Percentiles rank a stretch among this genome's conserved stretches.
Evolutionary conservation across 2,329 filamentous ascomycete species (phyloP).

Genomic region (Bimuria novae-zelandiae): DNA sequence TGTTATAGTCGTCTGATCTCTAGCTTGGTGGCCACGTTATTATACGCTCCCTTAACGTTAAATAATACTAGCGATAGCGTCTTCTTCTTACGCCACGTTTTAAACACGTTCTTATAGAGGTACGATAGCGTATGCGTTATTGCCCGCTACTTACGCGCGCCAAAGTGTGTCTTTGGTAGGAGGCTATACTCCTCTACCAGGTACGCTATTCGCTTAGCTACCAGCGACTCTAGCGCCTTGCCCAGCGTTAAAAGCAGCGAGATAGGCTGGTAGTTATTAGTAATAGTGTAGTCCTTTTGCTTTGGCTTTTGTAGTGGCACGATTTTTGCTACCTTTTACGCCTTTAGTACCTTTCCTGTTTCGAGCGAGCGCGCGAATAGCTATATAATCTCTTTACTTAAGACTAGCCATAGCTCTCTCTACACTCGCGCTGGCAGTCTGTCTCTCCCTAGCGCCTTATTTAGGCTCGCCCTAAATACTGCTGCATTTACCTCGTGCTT

Average conservation of each 20-base stretch:
- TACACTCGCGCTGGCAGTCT: conserved; percentile 20
- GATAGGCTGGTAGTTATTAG: conserved; percentile 33
- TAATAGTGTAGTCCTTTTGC: too few species aligned
- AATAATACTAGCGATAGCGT: conserved; percentile 46
- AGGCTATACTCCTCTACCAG: conserved; percentile 30
- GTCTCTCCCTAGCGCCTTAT: conserved; percentile 16
- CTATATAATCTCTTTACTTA: conserved; percentile 20
- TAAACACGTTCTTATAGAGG: conserved; percentile 18
- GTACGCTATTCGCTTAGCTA: conserved; percentile 31
- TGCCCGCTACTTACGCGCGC: conserved; percentile 43
- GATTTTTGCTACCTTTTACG: too few species aligned
- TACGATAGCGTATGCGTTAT: conserved; percentile 39
- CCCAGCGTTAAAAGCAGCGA: conserved; percentile 32
- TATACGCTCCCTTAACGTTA: conserved; percentile 50
- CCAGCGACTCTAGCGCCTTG: conserved; percentile 27
- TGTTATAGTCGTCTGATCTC: conserved; percentile 40
- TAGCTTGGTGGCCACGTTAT: conserved; percentile 44
- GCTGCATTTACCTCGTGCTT: conserved; percentile 18
- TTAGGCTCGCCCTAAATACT: conserved; percentile 18
- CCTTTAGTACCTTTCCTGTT: conserved; percentile 19
- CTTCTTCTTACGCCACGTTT: conserved; percentile 22
- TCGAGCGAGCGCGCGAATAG: conserved; percentile 23
- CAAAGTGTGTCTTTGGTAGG: conserved; percentile 46
- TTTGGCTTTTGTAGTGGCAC: too few species aligned
- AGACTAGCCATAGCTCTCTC: conserved; percentile 26